Percentiles rank a stretch among this genome's conserved stretches.
phyloP scores from a whole-genome alignment of 805 yeast species.

The Cyberlindnera mississippiensis region DNA sequence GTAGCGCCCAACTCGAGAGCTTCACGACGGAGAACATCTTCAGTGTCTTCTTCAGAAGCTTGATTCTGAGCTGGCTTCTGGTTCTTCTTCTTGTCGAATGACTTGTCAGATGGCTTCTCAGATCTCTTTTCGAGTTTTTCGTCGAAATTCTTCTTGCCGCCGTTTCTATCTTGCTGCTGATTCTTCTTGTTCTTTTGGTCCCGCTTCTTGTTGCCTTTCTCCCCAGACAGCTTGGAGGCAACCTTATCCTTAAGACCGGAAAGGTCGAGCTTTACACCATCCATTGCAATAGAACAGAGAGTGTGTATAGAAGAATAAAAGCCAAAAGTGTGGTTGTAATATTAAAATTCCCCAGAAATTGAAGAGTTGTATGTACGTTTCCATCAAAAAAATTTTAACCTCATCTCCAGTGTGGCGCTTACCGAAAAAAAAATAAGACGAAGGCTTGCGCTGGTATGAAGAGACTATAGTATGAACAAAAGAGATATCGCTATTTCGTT shows the following conservation, averaged over 20 bases:
- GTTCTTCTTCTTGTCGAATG: not conserved
- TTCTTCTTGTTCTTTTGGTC: conserved; percentile 15
- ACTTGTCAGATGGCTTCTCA: conserved; percentile 1
- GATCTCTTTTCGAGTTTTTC: not conserved
- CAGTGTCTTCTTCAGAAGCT: not conserved
- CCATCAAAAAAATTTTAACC: conserved; percentile 15
- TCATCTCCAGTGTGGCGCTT: conserved; percentile 17
- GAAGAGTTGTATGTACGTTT: not conserved
- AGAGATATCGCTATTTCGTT: too few species aligned
- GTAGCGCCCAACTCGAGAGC: conserved; percentile 83
- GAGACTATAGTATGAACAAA: too few species aligned
- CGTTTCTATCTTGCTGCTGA: conserved; percentile 16
- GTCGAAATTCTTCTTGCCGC: conserved; percentile 16
- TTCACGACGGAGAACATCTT: conserved; percentile 50
- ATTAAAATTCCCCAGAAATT: too few species aligned
- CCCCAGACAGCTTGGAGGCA: conserved; percentile 42
- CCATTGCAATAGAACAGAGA: conserved; percentile 15
- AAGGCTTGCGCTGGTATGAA: too few species aligned
- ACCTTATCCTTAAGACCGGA: conserved; percentile 65
- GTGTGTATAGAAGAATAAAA: not conserved
- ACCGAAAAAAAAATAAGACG: conserved; percentile 1
- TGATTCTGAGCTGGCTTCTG: conserved; percentile 9
- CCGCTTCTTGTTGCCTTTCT: conserved; percentile 24
- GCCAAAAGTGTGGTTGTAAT: not conserved
- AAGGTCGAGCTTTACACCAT: conserved; percentile 28